A percentile compares a stretch with the other conserved stretches of the same genome.
These are phyloP conservation scores for Plasmopara viticola DNA, from an alignment of 352 stramenopile species.

Conservation along the genomic window DNA sequence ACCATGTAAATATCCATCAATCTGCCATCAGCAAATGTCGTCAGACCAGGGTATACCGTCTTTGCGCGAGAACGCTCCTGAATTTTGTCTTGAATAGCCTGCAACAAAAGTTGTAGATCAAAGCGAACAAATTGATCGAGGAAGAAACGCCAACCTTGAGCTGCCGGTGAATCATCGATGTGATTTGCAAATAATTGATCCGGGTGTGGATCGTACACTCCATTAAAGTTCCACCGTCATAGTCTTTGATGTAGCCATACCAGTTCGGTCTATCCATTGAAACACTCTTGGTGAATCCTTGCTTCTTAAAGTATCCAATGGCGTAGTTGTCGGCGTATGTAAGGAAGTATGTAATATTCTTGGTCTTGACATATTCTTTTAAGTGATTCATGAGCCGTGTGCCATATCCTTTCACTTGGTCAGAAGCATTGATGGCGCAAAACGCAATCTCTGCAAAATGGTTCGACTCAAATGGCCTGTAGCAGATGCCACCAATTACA, in stretches of 20 bases:
- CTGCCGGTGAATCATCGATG: conserved; percentile 92
- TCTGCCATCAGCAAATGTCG: conserved; percentile 67
- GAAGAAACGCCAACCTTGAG: conserved; percentile 63
- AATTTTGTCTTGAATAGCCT: conserved; percentile 82
- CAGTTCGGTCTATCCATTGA: conserved; percentile 86
- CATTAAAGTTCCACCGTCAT: conserved; percentile 99
- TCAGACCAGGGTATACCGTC: conserved; percentile 68
- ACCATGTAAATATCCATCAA: conserved; percentile 86
- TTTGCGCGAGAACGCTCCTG: conserved; percentile 63
- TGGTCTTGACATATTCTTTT: conserved; percentile 94
- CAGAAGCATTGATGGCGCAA: conserved; percentile 94
- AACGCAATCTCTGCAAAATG: conserved; percentile 99
- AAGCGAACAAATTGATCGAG: too few relatives aligned
- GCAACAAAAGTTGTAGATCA: background rate
- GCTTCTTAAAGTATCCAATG: conserved; percentile 99
- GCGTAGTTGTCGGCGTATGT: conserved; percentile 99
- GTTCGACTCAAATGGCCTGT: conserved; percentile 91
- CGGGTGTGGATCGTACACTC: conserved; percentile 98
- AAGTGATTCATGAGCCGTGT: conserved; percentile 99
- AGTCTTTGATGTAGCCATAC: conserved; percentile 99
- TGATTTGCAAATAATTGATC: conserved; percentile 96
- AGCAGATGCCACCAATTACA: conserved; percentile 98
- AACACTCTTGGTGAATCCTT: conserved; percentile 88
- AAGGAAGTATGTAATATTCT: conserved; percentile 93
- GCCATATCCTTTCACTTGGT: conserved; percentile 97